Evolutionary conservation across 257 asterid genomes (phyloP), one percentile per base, ranked within the genome.

Genomic region (Leonotis leonurus): DNA sequence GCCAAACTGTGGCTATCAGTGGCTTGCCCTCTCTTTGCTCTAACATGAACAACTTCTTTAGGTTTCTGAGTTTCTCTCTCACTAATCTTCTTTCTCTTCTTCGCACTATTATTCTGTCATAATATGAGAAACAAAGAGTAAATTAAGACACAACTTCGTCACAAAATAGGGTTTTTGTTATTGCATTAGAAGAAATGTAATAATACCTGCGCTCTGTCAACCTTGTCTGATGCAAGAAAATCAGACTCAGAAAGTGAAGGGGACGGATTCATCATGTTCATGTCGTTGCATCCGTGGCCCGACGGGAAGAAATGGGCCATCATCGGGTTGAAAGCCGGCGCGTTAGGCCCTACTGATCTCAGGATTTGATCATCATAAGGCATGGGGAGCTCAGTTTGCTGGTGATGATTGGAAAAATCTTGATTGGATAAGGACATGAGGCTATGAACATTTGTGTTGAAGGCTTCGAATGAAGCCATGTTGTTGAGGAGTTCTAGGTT

Each of bases 11-110:
- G 97, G 65, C 96, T 90, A 65, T 90, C 97, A 56, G 96, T 90
- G 8, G 97, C 97, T 71, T 93, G 99, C 36, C 97, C 99, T 82
- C 99, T 87, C 85, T 85, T 93, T 22, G 99, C 99, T 73, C 97
- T 80, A 20, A 93, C 97, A 87, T 87, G 99, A 57, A 93, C 95
- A 58, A 89, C 99, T 69, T 93, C 97, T 75, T 78, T 74, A 3
- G 83, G 82, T 67, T 79, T 83, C 82, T 78, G 86, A 46, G 6
- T 68, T 57, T 83, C 85, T 66, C 73, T 77, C 0, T 77, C 89
- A 16, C 40, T 63, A 10, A 20, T 68, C 57, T 82, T 79, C 67
- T 81, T 93, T 62, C 99, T 83, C 82, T 87, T 93, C 70, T 76
- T 93, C 30, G 78, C 85, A 56, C 76, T 67, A 65, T 37, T 57